These are phyloP conservation scores for Hemileccinum rubropunctum DNA, from an alignment of 768 basidiomycete genomes.

Conservation along the genomic window DNA sequence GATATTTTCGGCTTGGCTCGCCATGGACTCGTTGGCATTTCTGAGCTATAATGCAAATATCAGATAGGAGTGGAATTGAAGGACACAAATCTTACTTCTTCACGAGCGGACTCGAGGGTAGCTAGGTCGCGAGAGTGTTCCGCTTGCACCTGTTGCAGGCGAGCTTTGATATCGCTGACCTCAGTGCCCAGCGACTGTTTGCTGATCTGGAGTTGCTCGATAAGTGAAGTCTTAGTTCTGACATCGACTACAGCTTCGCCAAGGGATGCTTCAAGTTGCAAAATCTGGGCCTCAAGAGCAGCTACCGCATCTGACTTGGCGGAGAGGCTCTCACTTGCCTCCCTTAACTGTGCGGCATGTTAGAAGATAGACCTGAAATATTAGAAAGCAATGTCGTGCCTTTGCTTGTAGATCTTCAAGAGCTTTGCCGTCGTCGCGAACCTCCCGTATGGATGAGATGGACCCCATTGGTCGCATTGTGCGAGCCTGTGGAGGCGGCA, in stretches of 20 bases:
- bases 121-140: constrained; percentile 26
- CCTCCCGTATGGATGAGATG: constrained; percentile 72
- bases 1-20: constrained; percentile 45
- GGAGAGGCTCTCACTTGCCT: constrained; percentile 51
- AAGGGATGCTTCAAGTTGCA: constrained; percentile 48
- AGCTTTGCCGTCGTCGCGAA: constrained; percentile 58
- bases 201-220: constrained; percentile 48
- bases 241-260: constrained; percentile 44
- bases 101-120: constrained; percentile 40
- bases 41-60: constrained; percentile 44
- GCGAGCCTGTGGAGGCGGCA: constrained; percentile 34
- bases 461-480: constrained; percentile 52
- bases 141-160: constrained; percentile 37
- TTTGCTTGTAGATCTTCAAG: constrained; percentile 58
- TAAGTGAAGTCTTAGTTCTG: constrained; percentile 41
- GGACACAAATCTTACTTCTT: constrained; percentile 44
- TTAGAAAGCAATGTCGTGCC: constrained; percentile 34
- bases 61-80: not conserved
- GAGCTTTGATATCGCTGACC: constrained; percentile 41
- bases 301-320: constrained; percentile 49
- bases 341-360: constrained; percentile 48
- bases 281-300: constrained; percentile 53
- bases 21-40: constrained; percentile 39
- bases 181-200: constrained; percentile 50
- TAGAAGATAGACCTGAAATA: constrained; percentile 1